Base-by-base conservation (phyloP, 129 eudicot species). In the Pseudognaphalium luteoalbum region DNA sequence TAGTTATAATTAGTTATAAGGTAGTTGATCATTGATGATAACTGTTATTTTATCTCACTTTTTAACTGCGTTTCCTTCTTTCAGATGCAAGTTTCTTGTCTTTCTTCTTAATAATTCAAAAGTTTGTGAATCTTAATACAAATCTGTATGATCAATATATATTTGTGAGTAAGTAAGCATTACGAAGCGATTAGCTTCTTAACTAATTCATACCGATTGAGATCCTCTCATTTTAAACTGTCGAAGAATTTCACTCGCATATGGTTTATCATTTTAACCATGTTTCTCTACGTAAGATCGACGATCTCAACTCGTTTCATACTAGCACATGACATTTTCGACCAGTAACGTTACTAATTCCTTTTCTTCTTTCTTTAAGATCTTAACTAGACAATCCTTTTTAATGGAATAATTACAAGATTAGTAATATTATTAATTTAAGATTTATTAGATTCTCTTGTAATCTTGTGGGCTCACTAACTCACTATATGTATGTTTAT, bases 401-500 rank as follows among this genome's bases (percentile, higher is more conserved):
- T 47, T 12, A 47, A 12, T 12, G 14, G 54, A 14, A 11, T 3
- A 3, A 47, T 47, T 47, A 47, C 14, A 41, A 41, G 47, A 41
- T 47, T 47, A 47, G 54, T 47, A 17, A 11, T 47, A 11, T 14
- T 47, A 14, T 14, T 47, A 14, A 3, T 47, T 14, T 11, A 47
- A 47, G 54, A 47, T 12, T 47, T 47, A 14, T 4, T 47, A 47
- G 16, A 47, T 47, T 47, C 22, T 66, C 47, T 17, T 33, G 25
- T 14, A 63, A 41, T 30, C n/a, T 30, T 10, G 42, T 7, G 68
- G 60, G 81, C 76, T 44, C 81, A 69, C 37, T 7, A 3, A 12
- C 69, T 11, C 54, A 47, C 54, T 58, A 15, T 70, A 58, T 47
- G 21, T 56, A 54, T 17, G 10, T n/a, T 16, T 59, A 70, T 60